Conservation (phyloP, 352 stramenopile genomes). For the Pythium phragmitis region DNA sequence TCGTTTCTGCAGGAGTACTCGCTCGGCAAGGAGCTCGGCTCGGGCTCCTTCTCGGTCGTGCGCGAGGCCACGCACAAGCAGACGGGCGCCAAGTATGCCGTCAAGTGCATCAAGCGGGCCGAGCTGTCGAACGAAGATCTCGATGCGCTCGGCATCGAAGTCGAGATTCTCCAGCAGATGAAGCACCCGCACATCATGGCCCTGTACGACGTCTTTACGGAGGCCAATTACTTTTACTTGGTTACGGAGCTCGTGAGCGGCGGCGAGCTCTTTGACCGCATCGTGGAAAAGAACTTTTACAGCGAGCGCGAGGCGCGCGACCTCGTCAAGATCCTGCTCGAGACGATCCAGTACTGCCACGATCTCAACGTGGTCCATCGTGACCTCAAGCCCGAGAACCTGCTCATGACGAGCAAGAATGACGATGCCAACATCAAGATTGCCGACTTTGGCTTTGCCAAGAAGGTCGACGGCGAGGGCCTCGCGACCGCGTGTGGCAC, state of each 20-base stretch:
- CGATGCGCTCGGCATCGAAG: slow-evolving; percentile 72
- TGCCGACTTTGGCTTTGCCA: slow-evolving; percentile 84
- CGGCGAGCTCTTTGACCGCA: slow-evolving; percentile 86
- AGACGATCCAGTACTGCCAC: slow-evolving; percentile 87
- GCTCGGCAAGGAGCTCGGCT: slow-evolving; percentile 49
- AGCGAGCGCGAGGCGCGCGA: slow-evolving; percentile 75
- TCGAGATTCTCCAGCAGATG: slow-evolving; percentile 80
- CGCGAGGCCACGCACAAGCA: slow-evolving; percentile 44
- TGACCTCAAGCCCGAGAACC: slow-evolving; percentile 87
- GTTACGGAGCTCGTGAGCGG: slow-evolving; percentile 95
- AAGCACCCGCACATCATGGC: slow-evolving; percentile 90
- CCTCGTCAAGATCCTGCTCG: slow-evolving; percentile 73
- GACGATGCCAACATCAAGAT: slow-evolving; percentile 85
- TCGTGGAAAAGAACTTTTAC: slow-evolving; percentile 89
- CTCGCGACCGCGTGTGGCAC: slow-evolving; percentile 74
- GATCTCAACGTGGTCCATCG: slow-evolving; percentile 81
- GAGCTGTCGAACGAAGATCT: slow-evolving; percentile 54
- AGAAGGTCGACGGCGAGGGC: slow-evolving; percentile 57
- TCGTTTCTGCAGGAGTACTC: slow-evolving; percentile 64
- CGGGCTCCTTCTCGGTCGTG: slow-evolving; percentile 59
- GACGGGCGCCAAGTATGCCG: slow-evolving; percentile 40
- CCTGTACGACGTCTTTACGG: slow-evolving; percentile 91
- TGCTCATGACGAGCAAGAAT: slow-evolving; percentile 69
- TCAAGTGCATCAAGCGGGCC: slow-evolving; percentile 88
- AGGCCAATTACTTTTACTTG: slow-evolving; percentile 94